These are phyloP conservation scores for Saitozyma podzolica DNA, from an alignment of 768 basidiomycete genomes.

Conservation along the genomic window DNA sequence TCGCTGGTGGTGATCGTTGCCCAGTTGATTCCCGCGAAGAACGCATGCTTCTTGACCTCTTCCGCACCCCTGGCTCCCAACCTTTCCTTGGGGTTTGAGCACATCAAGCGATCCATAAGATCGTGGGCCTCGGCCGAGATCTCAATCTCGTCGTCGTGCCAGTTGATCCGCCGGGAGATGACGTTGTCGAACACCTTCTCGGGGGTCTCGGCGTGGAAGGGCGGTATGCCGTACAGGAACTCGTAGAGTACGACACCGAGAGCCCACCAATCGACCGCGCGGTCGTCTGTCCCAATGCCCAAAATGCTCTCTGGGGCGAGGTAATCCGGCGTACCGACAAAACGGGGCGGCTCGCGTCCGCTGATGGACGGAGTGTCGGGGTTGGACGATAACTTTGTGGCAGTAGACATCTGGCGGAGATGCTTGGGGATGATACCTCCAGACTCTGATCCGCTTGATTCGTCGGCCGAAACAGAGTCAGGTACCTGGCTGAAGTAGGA, in stretches of 20 bases:
- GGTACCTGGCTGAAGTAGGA: constrained; percentile 52
- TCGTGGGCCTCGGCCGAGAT: constrained; percentile 77
- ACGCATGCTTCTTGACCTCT: constrained; percentile 89
- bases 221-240: constrained; percentile 93
- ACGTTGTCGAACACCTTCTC: constrained; percentile 99
- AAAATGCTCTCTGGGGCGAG: constrained; percentile 76
- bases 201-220: constrained; percentile 95
- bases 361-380: constrained; percentile 55
- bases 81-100: constrained; percentile 72
- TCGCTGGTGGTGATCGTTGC: constrained; percentile 81
- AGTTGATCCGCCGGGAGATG: constrained; percentile 86
- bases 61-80: constrained; percentile 83
- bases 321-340: constrained; percentile 97
- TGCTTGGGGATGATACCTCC: constrained; percentile 32
- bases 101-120: constrained; percentile 84
- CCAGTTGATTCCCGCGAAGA: constrained; percentile 91
- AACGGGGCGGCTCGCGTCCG: constrained; percentile 76
- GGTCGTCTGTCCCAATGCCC: constrained; percentile 91
- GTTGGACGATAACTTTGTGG: constrained; percentile 27
- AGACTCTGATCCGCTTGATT: constrained; percentile 81
- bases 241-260: constrained; percentile 97
- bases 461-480: constrained; percentile 55
- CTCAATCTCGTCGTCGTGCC: constrained; percentile 87
- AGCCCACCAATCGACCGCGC: constrained; percentile 99
- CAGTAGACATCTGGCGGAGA: constrained; percentile 28